Conservation (phyloP, 108 stramenopile genomes). For the Schizochytrium sp. region DNA sequence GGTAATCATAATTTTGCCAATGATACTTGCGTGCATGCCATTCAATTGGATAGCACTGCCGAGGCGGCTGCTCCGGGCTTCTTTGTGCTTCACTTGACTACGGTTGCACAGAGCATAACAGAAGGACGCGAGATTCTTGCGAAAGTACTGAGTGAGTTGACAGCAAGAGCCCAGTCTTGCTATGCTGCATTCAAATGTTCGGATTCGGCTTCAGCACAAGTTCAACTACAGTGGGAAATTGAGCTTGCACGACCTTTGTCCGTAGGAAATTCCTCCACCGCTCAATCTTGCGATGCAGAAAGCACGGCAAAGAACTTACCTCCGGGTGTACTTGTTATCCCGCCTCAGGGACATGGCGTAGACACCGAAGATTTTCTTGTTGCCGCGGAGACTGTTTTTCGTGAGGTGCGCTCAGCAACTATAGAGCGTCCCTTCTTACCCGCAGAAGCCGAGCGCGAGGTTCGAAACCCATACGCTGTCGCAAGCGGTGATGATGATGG, state of each 20-base stretch:
- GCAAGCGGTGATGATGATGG: neutral
- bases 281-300: too few species aligned
- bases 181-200: too few species aligned
- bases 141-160: neutral
- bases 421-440: conserved; percentile 23
- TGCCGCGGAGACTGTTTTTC: conserved; percentile 19
- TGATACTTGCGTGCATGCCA: neutral
- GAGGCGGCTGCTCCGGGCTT: conserved; percentile 31
- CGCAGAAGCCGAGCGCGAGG: neutral
- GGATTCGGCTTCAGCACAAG: too few species aligned
- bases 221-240: too few species aligned
- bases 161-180: neutral
- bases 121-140: neutral
- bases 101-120: neutral
- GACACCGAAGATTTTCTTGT: neutral
- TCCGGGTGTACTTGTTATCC: neutral
- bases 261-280: too few species aligned
- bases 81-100: conserved; percentile 22
- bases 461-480: neutral
- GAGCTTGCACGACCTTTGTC: too few species aligned
- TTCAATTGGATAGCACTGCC: conserved; percentile 34
- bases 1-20: neutral
- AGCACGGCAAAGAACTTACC: neutral
- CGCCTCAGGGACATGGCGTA: neutral
- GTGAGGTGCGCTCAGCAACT: neutral